Conservation (phyloP, 345 rosid species). For the Eucalyptus melliodora region DNA sequence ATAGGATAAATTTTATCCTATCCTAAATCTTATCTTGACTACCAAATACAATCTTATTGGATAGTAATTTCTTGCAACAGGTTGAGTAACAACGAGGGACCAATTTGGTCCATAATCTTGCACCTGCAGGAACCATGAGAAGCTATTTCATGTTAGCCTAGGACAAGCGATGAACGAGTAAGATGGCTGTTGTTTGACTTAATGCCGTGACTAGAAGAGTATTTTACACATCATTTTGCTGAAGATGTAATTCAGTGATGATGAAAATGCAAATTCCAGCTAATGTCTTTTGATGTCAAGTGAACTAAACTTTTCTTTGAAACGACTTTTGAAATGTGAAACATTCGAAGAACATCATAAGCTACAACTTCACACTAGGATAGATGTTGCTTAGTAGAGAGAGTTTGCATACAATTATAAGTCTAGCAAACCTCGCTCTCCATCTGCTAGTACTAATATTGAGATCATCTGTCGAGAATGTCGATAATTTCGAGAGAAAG, state of each 20-base stretch:
- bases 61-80: slow-evolving; percentile 79
- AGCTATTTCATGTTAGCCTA: neutral
- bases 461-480: neutral
- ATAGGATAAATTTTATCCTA: too few relatives aligned
- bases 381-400: neutral
- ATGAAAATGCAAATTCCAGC: slow-evolving; percentile 11
- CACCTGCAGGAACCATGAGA: slow-evolving; percentile 21
- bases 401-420: neutral
- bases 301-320: neutral
- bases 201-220: neutral
- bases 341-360: neutral
- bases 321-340: neutral
- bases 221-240: slow-evolving; percentile 15
- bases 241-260: neutral
- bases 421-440: neutral
- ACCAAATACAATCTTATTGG: slow-evolving; percentile 1
- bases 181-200: neutral
- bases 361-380: neutral
- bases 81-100: slow-evolving; percentile 58
- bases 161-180: neutral
- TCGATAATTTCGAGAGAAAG: neutral
- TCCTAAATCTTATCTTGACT: too few relatives aligned
- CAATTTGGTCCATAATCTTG: slow-evolving; percentile 64
- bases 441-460: neutral
- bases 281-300: neutral